Conservation (phyloP, 164 flowering plant species). For the Nelumbo lutea region DNA sequence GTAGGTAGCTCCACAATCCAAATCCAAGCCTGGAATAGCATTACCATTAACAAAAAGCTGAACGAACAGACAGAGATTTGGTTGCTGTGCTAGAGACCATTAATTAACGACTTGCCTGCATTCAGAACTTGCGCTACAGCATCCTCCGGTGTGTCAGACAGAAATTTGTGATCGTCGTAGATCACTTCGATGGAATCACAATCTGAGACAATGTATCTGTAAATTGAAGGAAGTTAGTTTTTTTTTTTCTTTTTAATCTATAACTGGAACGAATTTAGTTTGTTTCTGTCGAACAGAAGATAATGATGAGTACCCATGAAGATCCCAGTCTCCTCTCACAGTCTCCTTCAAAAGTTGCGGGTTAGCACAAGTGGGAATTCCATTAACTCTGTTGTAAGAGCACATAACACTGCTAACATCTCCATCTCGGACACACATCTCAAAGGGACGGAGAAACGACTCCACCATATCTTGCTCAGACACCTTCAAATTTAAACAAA, state of each 20-base stretch:
- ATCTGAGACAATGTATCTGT: neutral
- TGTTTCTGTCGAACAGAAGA: neutral
- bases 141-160: neutral
- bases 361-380: neutral
- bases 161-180: neutral
- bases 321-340: neutral
- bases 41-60: neutral
- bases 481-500: neutral
- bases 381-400: neutral
- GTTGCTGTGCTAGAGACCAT: neutral
- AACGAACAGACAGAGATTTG: neutral
- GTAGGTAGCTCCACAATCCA: neutral
- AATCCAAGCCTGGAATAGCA: neutral
- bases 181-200: neutral
- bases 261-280: no score
- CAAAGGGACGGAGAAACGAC: neutral
- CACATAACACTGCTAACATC: neutral
- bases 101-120: neutral
- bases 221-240: neutral
- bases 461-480: neutral
- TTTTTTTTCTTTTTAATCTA: no score
- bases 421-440: neutral
- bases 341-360: neutral
- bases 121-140: neutral
- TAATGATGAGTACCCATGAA: neutral